Conservation (phyloP, 2,329 filamentous ascomycete species). For the Arthrinium phaeospermum region DNA sequence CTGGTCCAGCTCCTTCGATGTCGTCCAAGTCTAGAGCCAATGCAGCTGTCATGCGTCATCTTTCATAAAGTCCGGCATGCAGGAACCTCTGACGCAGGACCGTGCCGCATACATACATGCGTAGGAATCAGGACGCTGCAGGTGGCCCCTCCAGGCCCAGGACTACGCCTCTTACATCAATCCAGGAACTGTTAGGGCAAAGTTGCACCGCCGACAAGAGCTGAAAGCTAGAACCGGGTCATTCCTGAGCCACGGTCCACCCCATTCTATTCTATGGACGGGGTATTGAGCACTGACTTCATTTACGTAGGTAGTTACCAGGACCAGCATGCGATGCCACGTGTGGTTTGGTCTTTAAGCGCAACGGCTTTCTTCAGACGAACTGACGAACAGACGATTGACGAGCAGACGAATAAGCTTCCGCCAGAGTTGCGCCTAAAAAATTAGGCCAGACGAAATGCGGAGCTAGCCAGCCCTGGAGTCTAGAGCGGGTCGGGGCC, state of each 20-base stretch:
- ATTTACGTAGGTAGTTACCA: neutral
- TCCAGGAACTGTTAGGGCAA: neutral
- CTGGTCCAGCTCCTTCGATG: neutral
- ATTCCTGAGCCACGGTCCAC: neutral
- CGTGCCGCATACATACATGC: neutral
- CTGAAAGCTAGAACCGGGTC: neutral
- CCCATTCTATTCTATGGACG: neutral
- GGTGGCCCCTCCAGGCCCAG: neutral
- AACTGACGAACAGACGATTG: neutral
- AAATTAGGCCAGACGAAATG: neutral
- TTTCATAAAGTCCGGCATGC: neutral
- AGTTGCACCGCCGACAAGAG: neutral
- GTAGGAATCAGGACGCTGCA: neutral
- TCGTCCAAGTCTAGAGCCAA: neutral
- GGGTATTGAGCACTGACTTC: neutral
- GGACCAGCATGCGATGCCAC: neutral
- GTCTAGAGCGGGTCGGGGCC: neutral
- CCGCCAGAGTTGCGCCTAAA: neutral
- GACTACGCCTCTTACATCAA: neutral
- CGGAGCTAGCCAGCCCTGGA: neutral
- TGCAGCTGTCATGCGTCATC: neutral
- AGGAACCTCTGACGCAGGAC: neutral
- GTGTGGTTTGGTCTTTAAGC: neutral
- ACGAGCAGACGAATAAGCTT: neutral
- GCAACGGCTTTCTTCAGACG: slow-evolving; percentile 8